A percentile compares a stretch with the other conserved stretches of the same genome.
phyloP scores from a whole-genome alignment of 2,329 filamentous ascomycete species.

The Xylariaceae sp. region DNA sequence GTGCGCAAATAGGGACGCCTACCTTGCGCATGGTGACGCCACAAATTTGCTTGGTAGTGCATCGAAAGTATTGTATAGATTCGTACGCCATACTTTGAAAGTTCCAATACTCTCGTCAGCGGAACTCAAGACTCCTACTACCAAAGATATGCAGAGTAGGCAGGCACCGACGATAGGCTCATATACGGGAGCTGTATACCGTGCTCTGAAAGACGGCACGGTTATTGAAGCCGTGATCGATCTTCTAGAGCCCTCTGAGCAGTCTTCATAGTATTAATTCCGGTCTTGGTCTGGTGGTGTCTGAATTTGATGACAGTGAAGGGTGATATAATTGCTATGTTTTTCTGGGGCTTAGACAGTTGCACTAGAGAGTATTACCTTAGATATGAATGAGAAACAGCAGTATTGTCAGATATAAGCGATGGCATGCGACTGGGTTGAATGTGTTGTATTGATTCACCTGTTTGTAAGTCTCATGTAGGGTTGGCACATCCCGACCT shows the following conservation, averaged over 20 bases:
- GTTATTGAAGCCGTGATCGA: constrained; percentile 9
- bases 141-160: background rate
- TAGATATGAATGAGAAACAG: too few relatives aligned
- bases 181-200: constrained; percentile 20
- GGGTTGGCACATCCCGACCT: too few relatives aligned
- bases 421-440: too few relatives aligned
- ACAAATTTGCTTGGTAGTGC: constrained; percentile 18
- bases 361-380: too few relatives aligned
- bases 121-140: constrained; percentile 1
- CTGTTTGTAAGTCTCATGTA: too few relatives aligned
- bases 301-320: too few relatives aligned
- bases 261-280: too few relatives aligned
- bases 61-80: constrained; percentile 20
- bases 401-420: too few relatives aligned
- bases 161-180: constrained; percentile 27
- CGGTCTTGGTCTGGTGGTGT: too few relatives aligned
- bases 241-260: constrained; percentile 5
- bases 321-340: too few relatives aligned
- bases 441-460: too few relatives aligned
- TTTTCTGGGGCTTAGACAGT: too few relatives aligned
- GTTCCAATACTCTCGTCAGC: constrained; percentile 15
- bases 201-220: constrained; percentile 22
- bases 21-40: constrained; percentile 22
- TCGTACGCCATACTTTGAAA: constrained; percentile 23
- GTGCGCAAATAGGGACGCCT: constrained; percentile 25